These are phyloP conservation scores for Acorus calamus DNA, from an alignment of 106 monocot genomes.

Conservation along the genomic window DNA sequence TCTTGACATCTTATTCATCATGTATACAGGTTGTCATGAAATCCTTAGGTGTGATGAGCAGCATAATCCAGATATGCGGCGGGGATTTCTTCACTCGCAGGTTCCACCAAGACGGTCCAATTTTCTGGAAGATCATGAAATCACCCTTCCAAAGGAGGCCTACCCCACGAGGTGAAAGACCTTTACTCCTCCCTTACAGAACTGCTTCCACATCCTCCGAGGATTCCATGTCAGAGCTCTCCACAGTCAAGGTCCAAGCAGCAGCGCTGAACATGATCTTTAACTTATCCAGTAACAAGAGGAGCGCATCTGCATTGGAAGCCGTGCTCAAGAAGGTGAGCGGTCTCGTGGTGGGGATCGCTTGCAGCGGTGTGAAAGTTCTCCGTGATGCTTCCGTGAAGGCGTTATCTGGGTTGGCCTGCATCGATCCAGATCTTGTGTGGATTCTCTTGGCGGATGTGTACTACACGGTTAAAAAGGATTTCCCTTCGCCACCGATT, in stretches of 20 bases:
- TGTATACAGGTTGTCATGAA: conserved; percentile 28
- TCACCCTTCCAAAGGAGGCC: conserved; percentile 49
- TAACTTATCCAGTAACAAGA: conserved; percentile 45
- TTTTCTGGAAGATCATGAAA: conserved; percentile 59
- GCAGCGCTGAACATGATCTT: conserved; percentile 68
- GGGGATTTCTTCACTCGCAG: conserved; percentile 84
- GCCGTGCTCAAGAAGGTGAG: conserved; percentile 66
- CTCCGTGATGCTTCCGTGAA: conserved; percentile 58
- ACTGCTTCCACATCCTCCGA: conserved; percentile 24
- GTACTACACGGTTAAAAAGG: conserved; percentile 45
- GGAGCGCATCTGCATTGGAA: conserved; percentile 53
- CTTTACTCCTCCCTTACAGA: conserved; percentile 66
- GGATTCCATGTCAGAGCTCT: conserved; percentile 59
- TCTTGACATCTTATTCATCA: too few relatives aligned
- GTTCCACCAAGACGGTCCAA: conserved; percentile 62
- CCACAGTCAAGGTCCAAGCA: conserved; percentile 62
- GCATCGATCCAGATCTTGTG: conserved; percentile 69
- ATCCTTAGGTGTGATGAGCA: conserved; percentile 50
- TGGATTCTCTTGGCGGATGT: conserved; percentile 93
- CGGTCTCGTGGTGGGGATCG: conserved; percentile 78
- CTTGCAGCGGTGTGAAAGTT: conserved; percentile 39
- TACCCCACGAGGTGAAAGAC: conserved; percentile 16
- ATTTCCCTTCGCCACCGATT: conserved; percentile 22
- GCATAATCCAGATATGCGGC: conserved; percentile 45
- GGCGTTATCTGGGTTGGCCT: conserved; percentile 55